phyloP scores from a whole-genome alignment of 768 basidiomycete genomes.

The Chalciporus chontae region DNA sequence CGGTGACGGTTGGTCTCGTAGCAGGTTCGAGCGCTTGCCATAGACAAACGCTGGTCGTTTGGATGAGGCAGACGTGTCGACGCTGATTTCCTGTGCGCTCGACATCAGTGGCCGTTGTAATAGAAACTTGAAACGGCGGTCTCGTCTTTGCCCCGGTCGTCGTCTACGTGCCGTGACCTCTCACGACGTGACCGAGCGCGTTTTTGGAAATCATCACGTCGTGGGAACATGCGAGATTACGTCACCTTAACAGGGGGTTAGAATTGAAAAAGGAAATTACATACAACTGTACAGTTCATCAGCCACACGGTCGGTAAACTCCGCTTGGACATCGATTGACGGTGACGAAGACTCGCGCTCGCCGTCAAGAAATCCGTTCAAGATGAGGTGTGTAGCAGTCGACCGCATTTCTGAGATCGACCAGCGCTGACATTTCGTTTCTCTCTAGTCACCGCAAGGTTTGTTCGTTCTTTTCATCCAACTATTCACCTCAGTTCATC shows the following conservation, averaged over 20 bases:
- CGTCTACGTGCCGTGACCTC: constrained; percentile 28
- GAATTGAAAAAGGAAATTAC: constrained; percentile 8
- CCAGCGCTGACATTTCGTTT: constrained; percentile 17
- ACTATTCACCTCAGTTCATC: constrained; percentile 17
- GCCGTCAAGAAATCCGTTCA: constrained; percentile 32
- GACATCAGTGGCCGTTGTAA: constrained; percentile 18
- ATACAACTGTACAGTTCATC: constrained; percentile 28
- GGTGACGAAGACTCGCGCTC: constrained; percentile 3
- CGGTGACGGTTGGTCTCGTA: not conserved
- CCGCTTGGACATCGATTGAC: constrained; percentile 11
- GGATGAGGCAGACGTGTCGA: constrained; percentile 2
- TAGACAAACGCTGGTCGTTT: constrained; percentile 25
- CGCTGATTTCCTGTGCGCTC: not conserved
- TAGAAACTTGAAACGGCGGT: too few species aligned
- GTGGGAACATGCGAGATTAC: constrained; percentile 9
- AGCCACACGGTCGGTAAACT: constrained; percentile 29
- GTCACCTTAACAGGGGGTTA: constrained; percentile 14
- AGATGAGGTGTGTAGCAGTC: constrained; percentile 57
- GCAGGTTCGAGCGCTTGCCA: constrained; percentile 20
- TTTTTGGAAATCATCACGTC: constrained; percentile 29
- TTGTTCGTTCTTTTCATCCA: constrained; percentile 19
- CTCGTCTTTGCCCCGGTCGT: too few species aligned
- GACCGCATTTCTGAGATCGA: too few species aligned
- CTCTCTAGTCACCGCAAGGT: constrained; percentile 83
- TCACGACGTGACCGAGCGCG: constrained; percentile 34